phyloP scores from a whole-genome alignment of 345 rosid genomes.

The Gossypium mustelinum region DNA sequence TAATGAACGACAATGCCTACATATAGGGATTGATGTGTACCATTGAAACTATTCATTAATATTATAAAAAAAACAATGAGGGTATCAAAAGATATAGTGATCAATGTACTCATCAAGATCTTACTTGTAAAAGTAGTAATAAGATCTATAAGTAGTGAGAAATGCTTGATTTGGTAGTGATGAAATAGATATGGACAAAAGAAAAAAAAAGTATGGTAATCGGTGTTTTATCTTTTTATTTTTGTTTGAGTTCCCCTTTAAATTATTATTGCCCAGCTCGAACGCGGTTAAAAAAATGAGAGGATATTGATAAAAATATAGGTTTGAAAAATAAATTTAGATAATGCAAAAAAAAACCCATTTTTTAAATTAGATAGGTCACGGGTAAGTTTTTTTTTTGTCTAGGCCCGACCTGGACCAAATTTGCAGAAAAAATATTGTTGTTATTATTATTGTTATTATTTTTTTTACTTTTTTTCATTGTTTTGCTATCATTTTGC shows the following conservation, averaged over 20 bases:
- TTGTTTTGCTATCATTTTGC: too few relatives aligned
- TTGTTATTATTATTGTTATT: too few relatives aligned
- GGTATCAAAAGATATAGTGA: conserved; percentile 1
- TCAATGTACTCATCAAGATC: conserved; percentile 9
- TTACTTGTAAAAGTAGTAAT: background rate
- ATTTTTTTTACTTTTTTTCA: too few relatives aligned
- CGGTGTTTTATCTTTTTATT: background rate
- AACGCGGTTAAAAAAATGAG: too few relatives aligned
- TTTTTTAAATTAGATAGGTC: too few relatives aligned
- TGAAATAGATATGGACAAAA: background rate
- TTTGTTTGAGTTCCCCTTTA: conserved; percentile 17
- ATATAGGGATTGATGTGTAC: conserved; percentile 33
- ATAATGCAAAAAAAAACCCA: too few relatives aligned
- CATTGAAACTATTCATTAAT: conserved; percentile 13
- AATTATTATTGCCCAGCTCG: background rate
- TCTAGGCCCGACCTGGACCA: too few relatives aligned
- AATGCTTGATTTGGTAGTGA: conserved; percentile 21
- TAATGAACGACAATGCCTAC: conserved; percentile 18
- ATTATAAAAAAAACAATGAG: background rate
- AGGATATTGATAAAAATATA: too few relatives aligned
- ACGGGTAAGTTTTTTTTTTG: too few relatives aligned
- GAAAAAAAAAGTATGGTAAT: background rate
- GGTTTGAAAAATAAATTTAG: accelerated
- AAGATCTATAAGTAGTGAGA: background rate
- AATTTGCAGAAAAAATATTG: too few relatives aligned